These are phyloP conservation scores for Chaetomiaceae sp. DNA, from an alignment of 2,329 filamentous ascomycete genomes.

Conservation along the genomic window DNA sequence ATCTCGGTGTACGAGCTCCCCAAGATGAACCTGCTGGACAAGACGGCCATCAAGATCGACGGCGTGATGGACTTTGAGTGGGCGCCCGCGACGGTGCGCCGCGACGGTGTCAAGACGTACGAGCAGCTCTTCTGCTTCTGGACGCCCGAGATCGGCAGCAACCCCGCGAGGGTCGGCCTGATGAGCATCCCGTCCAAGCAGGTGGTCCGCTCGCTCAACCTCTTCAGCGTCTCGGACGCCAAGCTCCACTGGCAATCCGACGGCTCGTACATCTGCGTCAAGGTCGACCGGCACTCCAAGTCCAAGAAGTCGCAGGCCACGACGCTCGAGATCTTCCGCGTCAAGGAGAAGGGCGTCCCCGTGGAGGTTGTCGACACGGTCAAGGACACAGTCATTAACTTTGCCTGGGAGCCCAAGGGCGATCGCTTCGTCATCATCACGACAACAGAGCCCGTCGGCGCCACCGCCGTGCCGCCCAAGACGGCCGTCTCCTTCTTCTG, in stretches of 20 bases:
- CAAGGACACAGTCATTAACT: slow-evolving; percentile 99
- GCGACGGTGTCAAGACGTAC: slow-evolving; percentile 83
- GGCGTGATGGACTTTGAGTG: slow-evolving; percentile 98
- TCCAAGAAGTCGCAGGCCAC: slow-evolving; percentile 98
- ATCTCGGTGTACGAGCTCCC: slow-evolving; percentile 96
- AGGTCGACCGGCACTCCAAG: slow-evolving; percentile 98
- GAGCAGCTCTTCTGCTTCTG: slow-evolving; percentile 98
- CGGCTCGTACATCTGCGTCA: slow-evolving; percentile 89
- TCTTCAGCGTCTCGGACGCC: slow-evolving; percentile 96
- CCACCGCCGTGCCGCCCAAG: slow-evolving; percentile 83
- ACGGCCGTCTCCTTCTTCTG: slow-evolving; percentile 95
- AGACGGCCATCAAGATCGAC: slow-evolving; percentile 91
- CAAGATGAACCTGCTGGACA: slow-evolving; percentile 82
- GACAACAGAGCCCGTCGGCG: slow-evolving; percentile 73
- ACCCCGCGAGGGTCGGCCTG: slow-evolving; percentile 91
- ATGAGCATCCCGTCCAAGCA: slow-evolving; percentile 97
- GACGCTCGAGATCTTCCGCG: slow-evolving; percentile 96
- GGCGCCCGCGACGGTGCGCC: slow-evolving; percentile 76
- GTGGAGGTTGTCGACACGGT: slow-evolving; percentile 97
- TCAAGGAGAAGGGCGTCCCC: slow-evolving; percentile 94
- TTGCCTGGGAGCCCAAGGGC: slow-evolving; percentile 98
- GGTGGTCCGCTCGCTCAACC: slow-evolving; percentile 86
- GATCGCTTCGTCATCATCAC: slow-evolving; percentile 97
- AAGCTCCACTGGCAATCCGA: slow-evolving; percentile 99
- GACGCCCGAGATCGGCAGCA: slow-evolving; percentile 97